phyloP scores from a whole-genome alignment of 2,329 filamentous ascomycete species.

The Phoma sp. region DNA sequence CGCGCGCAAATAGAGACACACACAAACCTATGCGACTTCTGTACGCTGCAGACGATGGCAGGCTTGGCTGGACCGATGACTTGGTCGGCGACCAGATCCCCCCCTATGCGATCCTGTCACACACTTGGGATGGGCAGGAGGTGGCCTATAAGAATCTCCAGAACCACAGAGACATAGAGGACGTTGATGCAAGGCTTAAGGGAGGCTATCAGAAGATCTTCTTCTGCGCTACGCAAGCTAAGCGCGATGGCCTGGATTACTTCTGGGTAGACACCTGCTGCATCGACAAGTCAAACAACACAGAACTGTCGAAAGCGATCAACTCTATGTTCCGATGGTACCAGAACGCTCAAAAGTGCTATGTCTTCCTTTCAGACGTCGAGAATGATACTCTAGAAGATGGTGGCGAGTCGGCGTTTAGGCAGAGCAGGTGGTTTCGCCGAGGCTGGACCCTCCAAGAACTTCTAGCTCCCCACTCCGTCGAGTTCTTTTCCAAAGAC shows the following conservation, averaged over 20 bases:
- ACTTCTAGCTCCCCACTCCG: constrained; percentile 22
- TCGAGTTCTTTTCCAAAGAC: constrained; percentile 24
- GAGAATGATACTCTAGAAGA: background rate
- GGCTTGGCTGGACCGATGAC: background rate
- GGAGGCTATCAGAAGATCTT: background rate
- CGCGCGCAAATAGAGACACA: background rate
- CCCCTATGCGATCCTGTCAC: too few species aligned
- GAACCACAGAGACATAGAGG: too few species aligned
- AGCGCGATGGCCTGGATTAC: constrained; percentile 1
- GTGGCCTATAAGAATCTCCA: too few species aligned
- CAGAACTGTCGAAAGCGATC: too few species aligned
- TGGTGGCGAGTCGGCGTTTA: background rate
- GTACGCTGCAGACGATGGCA: background rate
- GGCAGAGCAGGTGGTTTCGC: constrained; percentile 15
- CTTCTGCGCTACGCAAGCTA: background rate
- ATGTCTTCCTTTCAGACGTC: constrained; percentile 12
- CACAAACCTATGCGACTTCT: background rate
- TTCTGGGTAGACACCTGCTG: too few species aligned
- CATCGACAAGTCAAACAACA: too few species aligned
- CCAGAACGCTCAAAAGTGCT: constrained; percentile 4
- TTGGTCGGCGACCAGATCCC: background rate
- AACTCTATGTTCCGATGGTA: constrained; percentile 7
- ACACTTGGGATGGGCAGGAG: too few species aligned
- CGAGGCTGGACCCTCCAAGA: constrained; percentile 20
- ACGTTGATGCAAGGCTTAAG: too few species aligned